Evolutionary conservation across 371 early-diverging fungal genomes (phyloP).

Genomic region (Lichtheimia ornata): DNA sequence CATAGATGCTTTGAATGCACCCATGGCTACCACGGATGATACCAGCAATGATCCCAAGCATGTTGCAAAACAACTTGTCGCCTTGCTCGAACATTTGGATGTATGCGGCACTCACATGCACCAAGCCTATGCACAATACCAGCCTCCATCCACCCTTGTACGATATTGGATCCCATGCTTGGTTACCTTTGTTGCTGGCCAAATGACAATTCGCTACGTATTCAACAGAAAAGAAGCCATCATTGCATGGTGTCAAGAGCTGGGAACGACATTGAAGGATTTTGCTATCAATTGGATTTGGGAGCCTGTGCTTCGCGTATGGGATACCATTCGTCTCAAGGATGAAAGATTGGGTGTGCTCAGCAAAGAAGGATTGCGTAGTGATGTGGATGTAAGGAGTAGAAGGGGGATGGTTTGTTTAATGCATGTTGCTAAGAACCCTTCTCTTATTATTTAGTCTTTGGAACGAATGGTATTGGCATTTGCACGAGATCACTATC

Average conservation of each 20-base stretch:
- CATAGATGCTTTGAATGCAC: background rate
- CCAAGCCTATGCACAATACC: constrained; percentile 28
- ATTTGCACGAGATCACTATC: constrained; percentile 71
- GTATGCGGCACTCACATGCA: constrained; percentile 18
- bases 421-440: background rate
- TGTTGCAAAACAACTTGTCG: background rate
- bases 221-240: constrained; percentile 56
- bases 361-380: constrained; percentile 73
- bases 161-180: constrained; percentile 68
- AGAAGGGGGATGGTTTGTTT: background rate
- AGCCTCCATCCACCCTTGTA: constrained; percentile 44
- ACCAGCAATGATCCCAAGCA: background rate
- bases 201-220: constrained; percentile 35
- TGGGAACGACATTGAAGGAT: constrained; percentile 52
- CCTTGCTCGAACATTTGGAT: constrained; percentile 13
- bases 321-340: constrained; percentile 82
- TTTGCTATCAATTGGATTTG: constrained; percentile 80
- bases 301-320: constrained; percentile 75
- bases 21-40: background rate
- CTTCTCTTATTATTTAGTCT: constrained; percentile 42
- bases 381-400: constrained; percentile 74
- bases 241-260: constrained; percentile 41
- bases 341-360: constrained; percentile 74
- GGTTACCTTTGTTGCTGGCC: constrained; percentile 38
- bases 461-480: constrained; percentile 88